Conservation (phyloP, 768 basidiomycete genomes). For the Gyrodon lividus region DNA sequence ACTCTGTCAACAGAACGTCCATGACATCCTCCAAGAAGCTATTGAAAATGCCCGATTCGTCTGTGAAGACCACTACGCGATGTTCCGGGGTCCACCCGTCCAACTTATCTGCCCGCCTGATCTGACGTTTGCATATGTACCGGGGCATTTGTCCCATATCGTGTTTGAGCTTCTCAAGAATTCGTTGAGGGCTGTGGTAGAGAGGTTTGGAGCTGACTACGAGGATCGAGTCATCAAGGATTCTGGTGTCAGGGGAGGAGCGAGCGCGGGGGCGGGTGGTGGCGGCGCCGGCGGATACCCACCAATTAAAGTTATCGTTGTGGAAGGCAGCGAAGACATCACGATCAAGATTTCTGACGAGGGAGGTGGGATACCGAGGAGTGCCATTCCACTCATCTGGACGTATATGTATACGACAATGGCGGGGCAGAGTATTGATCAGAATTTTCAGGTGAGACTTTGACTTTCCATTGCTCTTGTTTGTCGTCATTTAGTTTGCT, state of each 20-base stretch:
- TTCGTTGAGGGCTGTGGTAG: slow-evolving; percentile 94
- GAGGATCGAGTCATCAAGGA: slow-evolving; percentile 44
- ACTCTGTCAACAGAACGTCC: slow-evolving; percentile 72
- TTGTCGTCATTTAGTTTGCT: too few relatives aligned
- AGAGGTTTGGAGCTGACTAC: slow-evolving; percentile 80
- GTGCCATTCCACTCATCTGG: slow-evolving; percentile 93
- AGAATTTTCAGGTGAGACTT: slow-evolving; percentile 53
- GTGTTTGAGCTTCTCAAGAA: slow-evolving; percentile 97
- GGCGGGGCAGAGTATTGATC: slow-evolving; percentile 66
- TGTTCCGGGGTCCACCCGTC: slow-evolving; percentile 95
- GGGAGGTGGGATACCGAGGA: slow-evolving; percentile 84
- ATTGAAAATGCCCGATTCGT: slow-evolving; percentile 96
- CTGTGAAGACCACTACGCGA: slow-evolving; percentile 94
- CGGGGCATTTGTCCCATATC: slow-evolving; percentile 95
- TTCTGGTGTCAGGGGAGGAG: slow-evolving; percentile 2
- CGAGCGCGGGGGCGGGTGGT: neutral
- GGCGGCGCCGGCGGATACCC: slow-evolving; percentile 21
- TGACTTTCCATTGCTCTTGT: too few relatives aligned
- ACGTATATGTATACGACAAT: slow-evolving; percentile 97
- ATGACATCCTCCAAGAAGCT: slow-evolving; percentile 96
- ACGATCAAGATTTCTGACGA: slow-evolving; percentile 99
- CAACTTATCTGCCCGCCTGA: slow-evolving; percentile 91
- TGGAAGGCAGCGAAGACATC: slow-evolving; percentile 97
- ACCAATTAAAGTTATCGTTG: slow-evolving; percentile 55
- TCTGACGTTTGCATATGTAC: slow-evolving; percentile 91